A percentile compares a stretch with the other conserved stretches of the same genome.
Conservation (phyloP, 331 rosid genomes). For the Quercus tomentella region DNA sequence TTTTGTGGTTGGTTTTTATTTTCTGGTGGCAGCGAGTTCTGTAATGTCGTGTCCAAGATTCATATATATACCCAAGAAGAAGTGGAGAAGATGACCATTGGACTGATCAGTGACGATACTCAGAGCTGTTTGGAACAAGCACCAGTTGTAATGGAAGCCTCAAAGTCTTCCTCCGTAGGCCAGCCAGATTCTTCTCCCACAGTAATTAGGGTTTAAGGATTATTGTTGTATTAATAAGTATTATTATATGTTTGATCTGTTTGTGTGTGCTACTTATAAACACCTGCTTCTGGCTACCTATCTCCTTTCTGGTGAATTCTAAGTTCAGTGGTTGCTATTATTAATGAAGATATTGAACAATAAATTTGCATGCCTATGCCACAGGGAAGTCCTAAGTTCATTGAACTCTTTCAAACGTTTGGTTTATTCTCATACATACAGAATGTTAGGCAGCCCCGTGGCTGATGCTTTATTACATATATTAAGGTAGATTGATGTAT, state of each 20-base stretch:
- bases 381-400: background rate
- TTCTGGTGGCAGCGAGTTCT: slow-evolving; percentile 72
- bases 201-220: slow-evolving; percentile 44
- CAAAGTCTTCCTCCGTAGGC: slow-evolving; percentile 89
- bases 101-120: slow-evolving; percentile 70
- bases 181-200: slow-evolving; percentile 90
- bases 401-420: no score
- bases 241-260: slow-evolving; percentile 4
- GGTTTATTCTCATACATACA: no score
- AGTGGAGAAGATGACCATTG: slow-evolving; percentile 91
- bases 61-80: slow-evolving; percentile 82
- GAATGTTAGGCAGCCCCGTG: no score
- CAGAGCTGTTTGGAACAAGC: slow-evolving; percentile 92
- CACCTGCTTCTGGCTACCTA: background rate
- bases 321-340: background rate
- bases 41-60: slow-evolving; percentile 76
- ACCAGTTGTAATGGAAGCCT: slow-evolving; percentile 58
- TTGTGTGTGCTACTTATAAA: slow-evolving; percentile 1
- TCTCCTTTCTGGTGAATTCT: background rate
- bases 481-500: no score
- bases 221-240: slow-evolving; percentile 11
- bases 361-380: background rate
- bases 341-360: background rate
- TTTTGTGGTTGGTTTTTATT: background rate
- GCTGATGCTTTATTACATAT: no score